A percentile compares a stretch with the other conserved stretches of the same genome.
Evolutionary conservation across 176 grass and related monocot species (phyloP).

Genomic region (Oryza coarctata): DNA sequence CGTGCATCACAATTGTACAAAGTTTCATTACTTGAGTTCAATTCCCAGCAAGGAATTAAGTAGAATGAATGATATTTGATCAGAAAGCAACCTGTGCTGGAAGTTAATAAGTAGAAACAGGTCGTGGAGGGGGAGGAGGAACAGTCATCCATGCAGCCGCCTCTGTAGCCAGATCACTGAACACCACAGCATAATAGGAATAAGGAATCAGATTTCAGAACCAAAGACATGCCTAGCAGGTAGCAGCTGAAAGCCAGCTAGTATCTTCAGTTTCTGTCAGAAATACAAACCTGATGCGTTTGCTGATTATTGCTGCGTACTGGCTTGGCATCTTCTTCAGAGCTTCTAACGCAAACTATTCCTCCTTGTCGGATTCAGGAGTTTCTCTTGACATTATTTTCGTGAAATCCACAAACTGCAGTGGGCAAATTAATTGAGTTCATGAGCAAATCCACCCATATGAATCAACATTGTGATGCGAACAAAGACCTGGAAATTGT

Average conservation of each 20-base stretch:
- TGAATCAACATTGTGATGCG: neutral
- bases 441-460: neutral
- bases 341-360: slow-evolving; percentile 51
- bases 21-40: neutral
- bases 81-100: neutral
- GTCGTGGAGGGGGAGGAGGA: neutral
- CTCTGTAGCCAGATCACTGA: neutral
- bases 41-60: neutral
- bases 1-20: neutral
- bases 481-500: slow-evolving; percentile 56
- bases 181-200: neutral
- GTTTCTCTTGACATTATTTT: slow-evolving; percentile 59
- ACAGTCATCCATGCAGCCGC: neutral
- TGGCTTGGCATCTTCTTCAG: slow-evolving; percentile 69
- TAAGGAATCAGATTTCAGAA: neutral
- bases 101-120: neutral
- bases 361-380: slow-evolving; percentile 38
- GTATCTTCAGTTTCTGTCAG: neutral
- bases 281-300: slow-evolving; percentile 28
- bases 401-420: slow-evolving; percentile 79
- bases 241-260: neutral
- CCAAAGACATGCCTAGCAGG: too few relatives aligned
- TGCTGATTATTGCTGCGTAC: slow-evolving; percentile 39
- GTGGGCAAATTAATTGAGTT: neutral
- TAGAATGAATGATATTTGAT: neutral